Conservation (phyloP, 306 rosid genomes). For the Citrullus colocynthis region DNA sequence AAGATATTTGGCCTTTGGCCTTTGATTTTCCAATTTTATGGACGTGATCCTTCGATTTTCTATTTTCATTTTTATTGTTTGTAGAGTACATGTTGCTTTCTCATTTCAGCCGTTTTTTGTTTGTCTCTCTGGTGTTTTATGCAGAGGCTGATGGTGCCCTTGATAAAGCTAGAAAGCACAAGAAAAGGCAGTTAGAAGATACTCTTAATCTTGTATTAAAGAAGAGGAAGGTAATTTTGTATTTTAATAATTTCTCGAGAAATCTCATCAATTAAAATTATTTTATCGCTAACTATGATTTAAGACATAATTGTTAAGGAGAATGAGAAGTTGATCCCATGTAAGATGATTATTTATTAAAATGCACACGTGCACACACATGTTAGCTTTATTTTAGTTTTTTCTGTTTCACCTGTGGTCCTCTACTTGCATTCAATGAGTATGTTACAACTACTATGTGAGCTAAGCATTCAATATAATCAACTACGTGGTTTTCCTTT, state of each 20-base stretch:
- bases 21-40: background rate
- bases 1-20: background rate
- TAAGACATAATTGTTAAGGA: background rate
- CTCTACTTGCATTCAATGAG: background rate
- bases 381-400: background rate
- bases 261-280: background rate
- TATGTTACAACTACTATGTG: background rate
- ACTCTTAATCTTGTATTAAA: conserved; percentile 83
- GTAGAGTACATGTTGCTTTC: background rate
- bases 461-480: background rate
- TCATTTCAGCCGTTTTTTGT: background rate
- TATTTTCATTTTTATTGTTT: background rate
- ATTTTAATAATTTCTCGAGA: background rate
- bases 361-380: background rate
- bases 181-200: conserved; percentile 93
- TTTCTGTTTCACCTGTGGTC: background rate
- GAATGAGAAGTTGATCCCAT: background rate
- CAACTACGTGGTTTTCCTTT: background rate
- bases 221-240: conserved; percentile 66
- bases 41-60: background rate
- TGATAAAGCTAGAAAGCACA: conserved; percentile 98
- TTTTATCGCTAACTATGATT: background rate
- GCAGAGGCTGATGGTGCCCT: conserved; percentile 99
- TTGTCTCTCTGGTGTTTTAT: conserved; percentile 10
- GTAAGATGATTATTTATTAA: background rate